phyloP scores from a whole-genome alignment of 208 protist species.

The Crithidia expoeki region DNA sequence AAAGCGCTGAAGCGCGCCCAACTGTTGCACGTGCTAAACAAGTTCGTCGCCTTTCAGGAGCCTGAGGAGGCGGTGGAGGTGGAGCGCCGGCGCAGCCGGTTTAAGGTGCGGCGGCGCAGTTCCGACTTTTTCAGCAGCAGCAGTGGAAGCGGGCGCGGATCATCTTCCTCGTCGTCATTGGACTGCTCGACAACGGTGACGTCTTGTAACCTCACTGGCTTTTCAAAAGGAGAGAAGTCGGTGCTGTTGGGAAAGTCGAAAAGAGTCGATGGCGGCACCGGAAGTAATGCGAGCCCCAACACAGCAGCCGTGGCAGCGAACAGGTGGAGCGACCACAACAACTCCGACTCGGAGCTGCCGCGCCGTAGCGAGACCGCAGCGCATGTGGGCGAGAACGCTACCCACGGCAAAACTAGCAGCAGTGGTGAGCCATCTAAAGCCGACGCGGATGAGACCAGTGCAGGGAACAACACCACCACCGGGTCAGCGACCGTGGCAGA shows the following conservation, averaged over 20 bases:
- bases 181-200: constrained; percentile 1
- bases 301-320: neutral
- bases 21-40: constrained; percentile 85
- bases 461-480: no score
- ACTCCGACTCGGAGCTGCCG: constrained; percentile 13
- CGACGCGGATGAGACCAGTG: neutral
- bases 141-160: constrained; percentile 1
- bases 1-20: constrained; percentile 79
- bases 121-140: constrained; percentile 30
- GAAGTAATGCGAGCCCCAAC: no score
- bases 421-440: neutral
- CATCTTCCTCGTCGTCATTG: neutral
- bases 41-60: constrained; percentile 87
- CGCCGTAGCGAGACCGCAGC: constrained; percentile 23
- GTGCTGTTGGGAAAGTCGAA: neutral
- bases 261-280: constrained; percentile 3
- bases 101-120: constrained; percentile 11
- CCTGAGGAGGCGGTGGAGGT: constrained; percentile 38
- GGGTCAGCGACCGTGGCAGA: neutral
- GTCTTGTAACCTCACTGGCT: neutral
- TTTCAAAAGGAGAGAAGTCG: neutral
- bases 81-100: constrained; percentile 18
- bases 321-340: neutral
- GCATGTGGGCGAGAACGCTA: neutral
- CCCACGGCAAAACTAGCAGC: neutral